Evolutionary conservation across 208 protist species (phyloP), one percentile per base, ranked within the genome.

Genomic region (Wallacemonas collosoma): DNA sequence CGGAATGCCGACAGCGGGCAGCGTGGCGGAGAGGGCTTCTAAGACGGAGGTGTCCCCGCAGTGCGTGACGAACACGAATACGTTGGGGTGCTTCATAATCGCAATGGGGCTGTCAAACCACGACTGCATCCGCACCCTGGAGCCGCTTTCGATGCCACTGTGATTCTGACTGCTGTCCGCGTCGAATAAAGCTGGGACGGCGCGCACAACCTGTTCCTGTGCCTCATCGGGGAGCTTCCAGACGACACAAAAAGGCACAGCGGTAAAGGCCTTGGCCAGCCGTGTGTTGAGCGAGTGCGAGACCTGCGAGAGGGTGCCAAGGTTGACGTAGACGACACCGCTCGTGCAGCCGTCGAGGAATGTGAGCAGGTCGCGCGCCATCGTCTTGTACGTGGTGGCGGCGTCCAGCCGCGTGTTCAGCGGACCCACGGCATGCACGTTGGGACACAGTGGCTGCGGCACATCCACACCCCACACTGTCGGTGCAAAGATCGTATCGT

Each of bases 281-380:
- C 47, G 61, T 51, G 62, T 51, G 50, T 67, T 62, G 54, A 79
- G 47, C 14, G 44, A 14, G 9, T 45, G 65, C 39, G 55, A 64
- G n/a, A 77, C 72, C 26, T 60, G 51, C 40, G 70, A 55, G n/a
- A 85, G 50, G 2, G 81, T 87, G 47, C 85, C 81, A 72, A 85
- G 85, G 72, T 89, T 85, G 36, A 80, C 78, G 73, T 89, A 89
- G 38, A 89, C 15, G 35, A 76, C 79, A 14, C 85, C 85, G 36
- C 73, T 56, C 11, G 56, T 41, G 64, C 81, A 87, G 5, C 62
- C 11, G 68, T 82, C 66, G 17, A 89, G 76, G 71, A 89, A 87
- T 9, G 36, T 26, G 4, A 73, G 44, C 5, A 87, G 72, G 3
- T 45, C 43, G 11, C 63, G n/a, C 17, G 70, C 64, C 65, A 79